A percentile compares a stretch with the other conserved stretches of the same genome.
phyloP scores from a whole-genome alignment of 306 rosid genomes.

The Quercus mongolica region DNA sequence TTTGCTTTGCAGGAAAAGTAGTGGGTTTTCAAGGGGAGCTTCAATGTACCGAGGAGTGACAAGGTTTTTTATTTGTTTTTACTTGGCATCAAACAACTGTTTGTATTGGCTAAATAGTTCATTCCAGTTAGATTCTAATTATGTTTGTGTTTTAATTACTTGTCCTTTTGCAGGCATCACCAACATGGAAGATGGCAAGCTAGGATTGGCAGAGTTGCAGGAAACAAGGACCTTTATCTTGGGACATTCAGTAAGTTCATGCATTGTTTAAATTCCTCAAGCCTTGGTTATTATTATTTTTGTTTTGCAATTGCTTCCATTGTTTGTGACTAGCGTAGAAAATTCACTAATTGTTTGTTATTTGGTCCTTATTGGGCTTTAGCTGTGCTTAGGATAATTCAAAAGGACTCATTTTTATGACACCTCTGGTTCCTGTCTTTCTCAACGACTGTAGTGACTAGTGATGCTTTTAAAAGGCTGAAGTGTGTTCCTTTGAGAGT shows the following conservation, averaged over 20 bases:
- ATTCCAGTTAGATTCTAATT: neutral
- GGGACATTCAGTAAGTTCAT: constrained; percentile 84
- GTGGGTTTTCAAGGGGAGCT: constrained; percentile 97
- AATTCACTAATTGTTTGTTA: neutral
- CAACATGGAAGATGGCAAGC: constrained; percentile 99
- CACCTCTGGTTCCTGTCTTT: constrained; percentile 22
- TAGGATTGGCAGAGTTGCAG: constrained; percentile 97
- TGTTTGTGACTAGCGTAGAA: too few species aligned
- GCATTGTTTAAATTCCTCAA: neutral
- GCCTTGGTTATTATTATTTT: neutral
- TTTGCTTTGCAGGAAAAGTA: constrained; percentile 74
- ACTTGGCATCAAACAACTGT: neutral
- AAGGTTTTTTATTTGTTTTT: constrained; percentile 39
- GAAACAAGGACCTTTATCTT: constrained; percentile 96
- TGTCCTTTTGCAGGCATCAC: constrained; percentile 63
- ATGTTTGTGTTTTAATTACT: neutral
- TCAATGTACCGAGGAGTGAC: constrained; percentile 98
- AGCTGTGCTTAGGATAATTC: constrained; percentile 6
- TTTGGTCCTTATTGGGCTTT: neutral
- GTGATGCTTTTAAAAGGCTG: constrained; percentile 58
- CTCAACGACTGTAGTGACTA: constrained; percentile 31
- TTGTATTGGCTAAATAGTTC: neutral
- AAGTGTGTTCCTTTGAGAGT: constrained; percentile 29
- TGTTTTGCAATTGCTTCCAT: neutral
- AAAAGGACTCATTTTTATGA: constrained; percentile 9